phyloP scores from a whole-genome alignment of 495 filamentous ascomycete genomes.

The Tuber umbilicatum region DNA sequence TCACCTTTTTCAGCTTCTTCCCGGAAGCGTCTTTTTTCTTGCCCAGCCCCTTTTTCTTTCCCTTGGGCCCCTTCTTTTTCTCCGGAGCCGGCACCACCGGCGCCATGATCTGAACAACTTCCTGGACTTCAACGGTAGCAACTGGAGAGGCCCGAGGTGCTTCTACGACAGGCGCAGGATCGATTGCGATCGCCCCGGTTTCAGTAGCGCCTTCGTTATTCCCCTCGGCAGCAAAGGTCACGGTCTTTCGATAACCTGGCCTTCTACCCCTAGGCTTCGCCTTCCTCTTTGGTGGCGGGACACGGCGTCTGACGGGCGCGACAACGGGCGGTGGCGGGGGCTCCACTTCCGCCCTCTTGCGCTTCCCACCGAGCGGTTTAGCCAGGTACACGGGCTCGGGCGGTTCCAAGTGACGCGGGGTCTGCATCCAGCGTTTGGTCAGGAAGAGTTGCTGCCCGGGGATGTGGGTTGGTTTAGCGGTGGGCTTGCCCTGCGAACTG shows the following conservation, averaged over 20 bases:
- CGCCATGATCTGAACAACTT: background rate
- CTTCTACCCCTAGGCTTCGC: constrained; percentile 37
- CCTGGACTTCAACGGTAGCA: constrained; percentile 6
- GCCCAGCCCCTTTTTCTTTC: constrained; percentile 1
- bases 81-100: background rate
- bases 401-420: constrained; percentile 69
- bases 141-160: background rate
- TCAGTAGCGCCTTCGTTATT: background rate
- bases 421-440: constrained; percentile 68
- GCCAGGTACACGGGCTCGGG: constrained; percentile 75
- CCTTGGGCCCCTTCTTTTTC: background rate
- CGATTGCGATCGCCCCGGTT: background rate
- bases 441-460: constrained; percentile 55
- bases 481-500: constrained; percentile 61
- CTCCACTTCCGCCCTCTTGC: constrained; percentile 57
- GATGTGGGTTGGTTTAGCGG: constrained; percentile 46
- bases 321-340: constrained; percentile 55
- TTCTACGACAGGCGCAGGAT: background rate
- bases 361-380: constrained; percentile 71
- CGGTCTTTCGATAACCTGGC: constrained; percentile 41
- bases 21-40: background rate
- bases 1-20: background rate
- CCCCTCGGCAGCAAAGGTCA: constrained; percentile 39
- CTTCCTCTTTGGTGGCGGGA: constrained; percentile 59
- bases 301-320: constrained; percentile 55